Evolutionary conservation across 176 grass and related monocot genomes (phyloP).

Genomic region (Carex scoparia): DNA sequence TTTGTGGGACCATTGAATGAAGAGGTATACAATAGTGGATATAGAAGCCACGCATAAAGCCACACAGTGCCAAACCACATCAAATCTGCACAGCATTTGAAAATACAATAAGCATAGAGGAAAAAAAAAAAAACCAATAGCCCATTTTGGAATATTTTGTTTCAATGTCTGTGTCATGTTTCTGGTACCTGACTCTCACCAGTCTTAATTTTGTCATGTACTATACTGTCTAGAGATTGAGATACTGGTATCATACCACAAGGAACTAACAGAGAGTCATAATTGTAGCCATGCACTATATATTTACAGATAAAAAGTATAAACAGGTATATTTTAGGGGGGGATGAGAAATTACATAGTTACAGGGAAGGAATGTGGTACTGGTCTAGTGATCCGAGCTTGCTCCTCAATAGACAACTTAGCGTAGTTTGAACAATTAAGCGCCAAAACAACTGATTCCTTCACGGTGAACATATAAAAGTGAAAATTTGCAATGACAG

Average conservation of each 20-base stretch:
- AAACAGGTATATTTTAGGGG: constrained; percentile 9
- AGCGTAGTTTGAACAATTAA: constrained; percentile 78
- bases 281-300: background rate
- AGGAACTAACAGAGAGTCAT: background rate
- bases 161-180: background rate
- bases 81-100: constrained; percentile 37
- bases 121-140: constrained; percentile 19
- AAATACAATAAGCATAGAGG: constrained; percentile 28
- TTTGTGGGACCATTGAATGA: constrained; percentile 55
- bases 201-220: background rate
- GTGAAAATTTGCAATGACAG: background rate
- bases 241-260: background rate
- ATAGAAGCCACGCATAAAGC: constrained; percentile 56
- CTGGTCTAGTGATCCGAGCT: constrained; percentile 23
- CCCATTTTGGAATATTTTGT: background rate
- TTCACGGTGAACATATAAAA: constrained; percentile 28
- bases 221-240: background rate
- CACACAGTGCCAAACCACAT: constrained; percentile 39
- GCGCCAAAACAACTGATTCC: constrained; percentile 64
- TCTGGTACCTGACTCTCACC: background rate
- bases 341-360: constrained; percentile 40
- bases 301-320: background rate
- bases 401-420: constrained; percentile 35
- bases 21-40: constrained; percentile 56
- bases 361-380: constrained; percentile 31